A percentile compares a stretch with the other conserved stretches of the same genome.
These are phyloP conservation scores for Psilocybe cyanescens DNA, from an alignment of 768 basidiomycete species.

Conservation along the genomic window DNA sequence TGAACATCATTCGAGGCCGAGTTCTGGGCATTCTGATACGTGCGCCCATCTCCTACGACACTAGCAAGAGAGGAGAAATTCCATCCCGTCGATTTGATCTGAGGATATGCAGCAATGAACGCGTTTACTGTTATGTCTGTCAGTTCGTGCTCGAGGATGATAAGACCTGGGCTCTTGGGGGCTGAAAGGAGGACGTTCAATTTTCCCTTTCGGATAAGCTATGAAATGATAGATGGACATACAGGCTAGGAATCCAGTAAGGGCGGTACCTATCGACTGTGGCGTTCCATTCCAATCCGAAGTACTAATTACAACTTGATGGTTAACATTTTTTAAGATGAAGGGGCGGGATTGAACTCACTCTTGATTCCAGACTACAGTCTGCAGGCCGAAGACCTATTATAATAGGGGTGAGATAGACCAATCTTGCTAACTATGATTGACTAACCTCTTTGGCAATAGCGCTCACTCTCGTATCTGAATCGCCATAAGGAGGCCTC, in stretches of 20 bases:
- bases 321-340: background rate
- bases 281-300: conserved; percentile 74
- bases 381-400: conserved; percentile 73
- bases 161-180: conserved; percentile 76
- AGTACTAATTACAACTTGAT: conserved; percentile 46
- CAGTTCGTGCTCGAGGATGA: conserved; percentile 87
- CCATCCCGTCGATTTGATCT: conserved; percentile 76
- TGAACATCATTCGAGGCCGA: conserved; percentile 37
- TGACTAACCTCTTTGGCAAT: conserved; percentile 75
- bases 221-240: conserved; percentile 10
- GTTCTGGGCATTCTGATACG: conserved; percentile 52
- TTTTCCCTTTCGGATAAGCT: background rate
- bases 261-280: conserved; percentile 45
- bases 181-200: conserved; percentile 34
- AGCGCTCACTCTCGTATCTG: conserved; percentile 80
- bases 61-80: conserved; percentile 58
- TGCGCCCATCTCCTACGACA: conserved; percentile 37
- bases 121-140: conserved; percentile 59
- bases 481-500: conserved; percentile 89
- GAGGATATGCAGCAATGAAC: conserved; percentile 68
- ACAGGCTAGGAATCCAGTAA: conserved; percentile 67
- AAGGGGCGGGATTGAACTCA: conserved; percentile 33
- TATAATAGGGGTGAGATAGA: background rate
- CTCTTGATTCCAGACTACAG: conserved; percentile 94
- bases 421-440: background rate